Percentiles rank a stretch among this genome's conserved stretches.
phyloP scores from a whole-genome alignment of 2,329 filamentous ascomycete species.

The Fusarium nematophilum region DNA sequence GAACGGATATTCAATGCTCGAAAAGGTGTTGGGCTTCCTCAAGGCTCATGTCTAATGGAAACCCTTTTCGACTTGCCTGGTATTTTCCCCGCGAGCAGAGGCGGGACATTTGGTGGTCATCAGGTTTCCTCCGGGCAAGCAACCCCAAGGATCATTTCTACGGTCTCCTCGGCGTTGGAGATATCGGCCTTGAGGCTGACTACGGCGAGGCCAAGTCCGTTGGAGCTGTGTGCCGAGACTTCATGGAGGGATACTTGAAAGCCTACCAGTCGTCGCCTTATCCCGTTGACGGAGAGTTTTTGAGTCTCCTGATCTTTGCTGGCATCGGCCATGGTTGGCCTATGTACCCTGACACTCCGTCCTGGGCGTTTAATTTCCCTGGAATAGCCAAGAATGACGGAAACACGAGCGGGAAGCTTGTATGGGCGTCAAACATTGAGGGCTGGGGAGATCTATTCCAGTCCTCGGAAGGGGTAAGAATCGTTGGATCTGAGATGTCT shows the following conservation, averaged over 20 bases:
- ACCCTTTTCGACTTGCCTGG: neutral
- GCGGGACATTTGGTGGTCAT: neutral
- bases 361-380: slow-evolving; percentile 18
- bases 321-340: slow-evolving; percentile 12
- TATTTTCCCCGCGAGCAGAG: too few species aligned
- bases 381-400: neutral
- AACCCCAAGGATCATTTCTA: slow-evolving; percentile 17
- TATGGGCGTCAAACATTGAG: neutral
- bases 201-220: slow-evolving; percentile 1
- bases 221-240: slow-evolving; percentile 3
- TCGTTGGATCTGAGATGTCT: neutral
- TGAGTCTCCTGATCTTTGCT: slow-evolving; percentile 6
- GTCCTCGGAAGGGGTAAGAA: neutral
- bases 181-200: neutral
- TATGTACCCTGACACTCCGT: slow-evolving; percentile 1
- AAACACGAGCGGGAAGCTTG: too few species aligned
- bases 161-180: slow-evolving; percentile 4
- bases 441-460: neutral
- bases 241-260: slow-evolving; percentile 5
- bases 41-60: neutral
- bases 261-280: neutral
- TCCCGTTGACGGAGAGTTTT: neutral
- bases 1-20: neutral
- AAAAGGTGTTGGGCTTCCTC: neutral
- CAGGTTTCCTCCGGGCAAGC: neutral